phyloP scores from a whole-genome alignment of 768 basidiomycete species.

The Ramaria rubella region DNA sequence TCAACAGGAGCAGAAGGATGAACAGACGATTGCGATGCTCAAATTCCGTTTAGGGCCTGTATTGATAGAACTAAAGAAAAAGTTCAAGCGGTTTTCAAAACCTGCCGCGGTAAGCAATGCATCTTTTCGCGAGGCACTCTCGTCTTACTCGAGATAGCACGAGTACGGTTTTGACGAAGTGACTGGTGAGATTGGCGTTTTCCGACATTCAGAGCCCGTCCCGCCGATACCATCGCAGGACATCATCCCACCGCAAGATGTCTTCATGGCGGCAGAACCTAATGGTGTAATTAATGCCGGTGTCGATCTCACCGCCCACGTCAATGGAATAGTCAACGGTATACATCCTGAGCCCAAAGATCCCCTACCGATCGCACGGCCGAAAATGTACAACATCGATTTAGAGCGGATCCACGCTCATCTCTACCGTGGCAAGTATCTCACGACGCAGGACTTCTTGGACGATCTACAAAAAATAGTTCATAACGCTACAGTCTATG shows the following conservation, averaged over 20 bases:
- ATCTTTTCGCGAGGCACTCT: constrained; percentile 4
- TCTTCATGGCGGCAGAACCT: background rate
- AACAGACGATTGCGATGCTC: constrained; percentile 67
- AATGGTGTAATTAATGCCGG: background rate
- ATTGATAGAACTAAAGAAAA: constrained; percentile 81
- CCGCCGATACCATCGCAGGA: background rate
- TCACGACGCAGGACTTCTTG: constrained; percentile 83
- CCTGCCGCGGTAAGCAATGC: constrained; percentile 54
- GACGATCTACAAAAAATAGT: constrained; percentile 77
- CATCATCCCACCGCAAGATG: background rate
- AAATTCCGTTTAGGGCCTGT: constrained; percentile 90
- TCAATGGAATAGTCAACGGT: constrained; percentile 32
- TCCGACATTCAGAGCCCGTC: background rate
- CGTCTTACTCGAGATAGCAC: constrained; percentile 39
- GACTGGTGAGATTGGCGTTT: constrained; percentile 10
- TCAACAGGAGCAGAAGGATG: constrained; percentile 76
- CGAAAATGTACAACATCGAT: constrained; percentile 74
- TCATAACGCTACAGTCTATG: constrained; percentile 53
- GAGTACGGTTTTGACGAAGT: constrained; percentile 56
- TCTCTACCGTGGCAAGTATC: constrained; percentile 78
- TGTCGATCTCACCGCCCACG: background rate
- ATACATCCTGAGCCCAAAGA: constrained; percentile 17
- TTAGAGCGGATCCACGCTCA: constrained; percentile 85
- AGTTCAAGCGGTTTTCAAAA: constrained; percentile 87
- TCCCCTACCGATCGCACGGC: constrained; percentile 23